A percentile compares a stretch with the other conserved stretches of the same genome.
These are phyloP conservation scores for Kluyveromyces starmeri DNA, from an alignment of 805 yeast genomes.

Conservation along the genomic window DNA sequence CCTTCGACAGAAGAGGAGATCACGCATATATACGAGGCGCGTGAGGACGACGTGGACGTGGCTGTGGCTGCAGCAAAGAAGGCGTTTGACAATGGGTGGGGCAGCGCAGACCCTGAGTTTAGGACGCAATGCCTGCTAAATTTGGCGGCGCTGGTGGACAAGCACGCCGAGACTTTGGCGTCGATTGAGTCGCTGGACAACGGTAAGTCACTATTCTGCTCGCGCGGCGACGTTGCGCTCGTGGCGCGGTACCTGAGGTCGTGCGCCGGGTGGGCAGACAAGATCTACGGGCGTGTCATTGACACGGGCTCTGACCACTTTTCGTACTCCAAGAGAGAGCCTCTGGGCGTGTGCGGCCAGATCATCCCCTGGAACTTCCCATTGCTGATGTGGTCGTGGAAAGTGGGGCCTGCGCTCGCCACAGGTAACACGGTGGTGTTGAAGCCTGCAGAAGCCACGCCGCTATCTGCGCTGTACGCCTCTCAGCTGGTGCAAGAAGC, in stretches of 20 bases:
- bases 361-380: conserved; percentile 95
- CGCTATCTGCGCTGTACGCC: conserved; percentile 67
- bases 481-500: conserved; percentile 60
- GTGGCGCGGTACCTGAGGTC: conserved; percentile 67
- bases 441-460: conserved; percentile 85
- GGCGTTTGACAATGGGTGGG: conserved; percentile 71
- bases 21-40: conserved; percentile 56
- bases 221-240: conserved; percentile 69
- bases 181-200: conserved; percentile 81
- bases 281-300: conserved; percentile 47
- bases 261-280: conserved; percentile 78
- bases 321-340: conserved; percentile 65
- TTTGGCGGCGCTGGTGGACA: conserved; percentile 73
- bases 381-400: conserved; percentile 79
- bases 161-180: conserved; percentile 65
- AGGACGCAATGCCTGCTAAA: conserved; percentile 56
- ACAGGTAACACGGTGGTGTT: conserved; percentile 80
- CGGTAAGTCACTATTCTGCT: conserved; percentile 72
- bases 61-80: conserved; percentile 81
- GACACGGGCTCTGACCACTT: conserved; percentile 59
- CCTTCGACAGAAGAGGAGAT: conserved; percentile 68
- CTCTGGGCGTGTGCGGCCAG: conserved; percentile 83
- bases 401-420: conserved; percentile 77
- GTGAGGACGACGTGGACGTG: conserved; percentile 63
- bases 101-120: conserved; percentile 53